A percentile compares a stretch with the other conserved stretches of the same genome.
phyloP scores from a whole-genome alignment of 2,329 filamentous ascomycete genomes.

The Beauveria brongniartii region DNA sequence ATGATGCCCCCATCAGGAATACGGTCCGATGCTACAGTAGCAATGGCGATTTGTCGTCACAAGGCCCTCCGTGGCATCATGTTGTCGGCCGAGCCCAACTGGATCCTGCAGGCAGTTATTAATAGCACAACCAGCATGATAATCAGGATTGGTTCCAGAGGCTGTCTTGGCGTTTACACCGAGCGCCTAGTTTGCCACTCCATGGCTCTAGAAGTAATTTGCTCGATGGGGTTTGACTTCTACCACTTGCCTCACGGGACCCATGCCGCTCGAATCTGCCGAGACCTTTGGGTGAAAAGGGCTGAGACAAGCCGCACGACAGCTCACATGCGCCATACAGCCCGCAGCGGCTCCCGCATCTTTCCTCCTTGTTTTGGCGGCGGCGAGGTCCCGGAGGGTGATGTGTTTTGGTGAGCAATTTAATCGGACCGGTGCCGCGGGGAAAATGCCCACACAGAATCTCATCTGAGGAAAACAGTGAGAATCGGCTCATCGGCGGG shows the following conservation, averaged over 20 bases:
- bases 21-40: background rate
- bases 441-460: background rate
- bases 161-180: too few species aligned
- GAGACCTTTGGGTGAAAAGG: background rate
- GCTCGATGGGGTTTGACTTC: too few species aligned
- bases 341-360: background rate
- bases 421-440: background rate
- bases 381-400: background rate
- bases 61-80: background rate
- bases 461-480: background rate
- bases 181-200: background rate
- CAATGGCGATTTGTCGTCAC: background rate
- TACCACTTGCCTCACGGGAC: too few species aligned
- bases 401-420: background rate
- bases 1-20: background rate
- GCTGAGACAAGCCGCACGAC: background rate
- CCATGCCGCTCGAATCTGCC: too few species aligned
- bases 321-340: background rate
- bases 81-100: background rate
- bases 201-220: background rate
- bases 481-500: too few species aligned
- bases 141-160: background rate
- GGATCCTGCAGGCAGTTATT: background rate
- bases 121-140: background rate
- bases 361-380: background rate